A percentile compares a stretch with the other conserved stretches of the same genome.
Evolutionary conservation across 108 stramenopile species (phyloP).

Genomic region (Cyclotella cryptica): DNA sequence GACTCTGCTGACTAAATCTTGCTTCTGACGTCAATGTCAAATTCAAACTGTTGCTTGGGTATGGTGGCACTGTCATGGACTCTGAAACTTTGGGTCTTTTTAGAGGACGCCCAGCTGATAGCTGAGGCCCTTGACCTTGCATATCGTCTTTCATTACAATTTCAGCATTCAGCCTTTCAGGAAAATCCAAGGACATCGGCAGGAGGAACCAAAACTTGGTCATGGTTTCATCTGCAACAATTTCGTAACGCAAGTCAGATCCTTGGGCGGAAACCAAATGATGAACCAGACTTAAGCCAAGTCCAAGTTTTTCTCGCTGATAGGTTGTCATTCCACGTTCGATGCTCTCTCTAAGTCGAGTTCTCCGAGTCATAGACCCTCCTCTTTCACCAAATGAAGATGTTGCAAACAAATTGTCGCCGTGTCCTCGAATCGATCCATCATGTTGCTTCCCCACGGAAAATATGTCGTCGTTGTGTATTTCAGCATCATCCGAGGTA

Average conservation of each 20-base stretch:
- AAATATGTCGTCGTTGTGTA: background rate
- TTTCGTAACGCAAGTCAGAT: conserved; percentile 49
- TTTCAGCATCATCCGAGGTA: background rate
- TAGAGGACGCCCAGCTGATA: conserved; percentile 6
- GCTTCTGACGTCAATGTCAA: background rate
- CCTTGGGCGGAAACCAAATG: conserved; percentile 59
- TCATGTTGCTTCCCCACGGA: background rate
- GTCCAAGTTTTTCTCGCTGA: conserved; percentile 44
- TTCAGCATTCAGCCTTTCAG: conserved; percentile 30
- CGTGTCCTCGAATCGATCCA: conserved; percentile 5
- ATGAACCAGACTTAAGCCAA: conserved; percentile 59
- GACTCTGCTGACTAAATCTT: too few relatives aligned
- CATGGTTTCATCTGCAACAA: conserved; percentile 41
- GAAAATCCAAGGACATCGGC: conserved; percentile 48
- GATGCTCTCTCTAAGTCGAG: conserved; percentile 39
- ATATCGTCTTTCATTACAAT: conserved; percentile 19
- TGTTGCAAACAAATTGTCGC: conserved; percentile 13
- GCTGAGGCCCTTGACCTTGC: background rate
- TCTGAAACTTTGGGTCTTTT: conserved; percentile 19
- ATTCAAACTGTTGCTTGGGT: conserved; percentile 7
- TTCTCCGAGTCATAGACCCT: conserved; percentile 45
- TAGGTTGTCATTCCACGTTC: conserved; percentile 49
- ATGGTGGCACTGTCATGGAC: conserved; percentile 2
- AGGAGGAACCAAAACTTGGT: conserved; percentile 53
- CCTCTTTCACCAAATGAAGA: conserved; percentile 25